Percentiles rank a stretch among this genome's conserved stretches.
phyloP scores from a whole-genome alignment of 139 green algal species.

The Chlamydomonas urium region DNA sequence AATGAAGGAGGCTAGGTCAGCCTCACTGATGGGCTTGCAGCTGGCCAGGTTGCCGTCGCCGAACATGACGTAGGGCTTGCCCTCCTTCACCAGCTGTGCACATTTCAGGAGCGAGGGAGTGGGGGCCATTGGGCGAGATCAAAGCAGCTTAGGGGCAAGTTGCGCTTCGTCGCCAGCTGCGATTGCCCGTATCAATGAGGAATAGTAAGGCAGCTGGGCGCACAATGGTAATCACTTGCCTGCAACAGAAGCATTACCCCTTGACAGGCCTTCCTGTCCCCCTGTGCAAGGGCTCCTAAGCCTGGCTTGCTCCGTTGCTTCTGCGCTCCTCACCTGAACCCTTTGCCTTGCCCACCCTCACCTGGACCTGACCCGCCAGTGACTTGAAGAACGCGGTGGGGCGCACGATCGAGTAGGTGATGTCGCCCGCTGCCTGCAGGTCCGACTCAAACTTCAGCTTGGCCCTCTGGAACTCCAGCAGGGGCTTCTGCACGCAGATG shows the following conservation, averaged over 20 bases:
- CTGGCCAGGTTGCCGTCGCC: conserved; percentile 90
- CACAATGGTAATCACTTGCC: too few relatives aligned
- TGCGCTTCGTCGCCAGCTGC: too few relatives aligned
- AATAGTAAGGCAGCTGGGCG: too few relatives aligned
- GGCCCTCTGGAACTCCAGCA: conserved; percentile 96
- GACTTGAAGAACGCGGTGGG: conserved; percentile 99
- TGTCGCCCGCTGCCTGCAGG: conserved; percentile 49
- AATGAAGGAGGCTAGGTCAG: conserved; percentile 90
- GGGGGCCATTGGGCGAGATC: too few relatives aligned
- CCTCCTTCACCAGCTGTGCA: conserved; percentile 86
- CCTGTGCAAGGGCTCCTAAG: too few relatives aligned
- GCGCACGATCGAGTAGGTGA: conserved; percentile 94
- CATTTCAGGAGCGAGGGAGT: too few relatives aligned
- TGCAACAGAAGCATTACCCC: too few relatives aligned
- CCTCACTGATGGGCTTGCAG: conserved; percentile 99
- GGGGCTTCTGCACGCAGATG: conserved; percentile 98
- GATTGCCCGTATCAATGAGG: too few relatives aligned
- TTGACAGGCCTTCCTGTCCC: too few relatives aligned
- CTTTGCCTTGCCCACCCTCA: background rate
- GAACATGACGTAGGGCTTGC: conserved; percentile 99
- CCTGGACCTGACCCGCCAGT: conserved; percentile 72
- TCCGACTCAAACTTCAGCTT: conserved; percentile 92
- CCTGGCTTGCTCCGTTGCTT: too few relatives aligned
- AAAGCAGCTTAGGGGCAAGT: too few relatives aligned
- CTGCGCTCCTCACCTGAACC: too few relatives aligned